A percentile compares a stretch with the other conserved stretches of the same genome.
Conservation (phyloP, 495 filamentous ascomycete genomes). For the Penicillium steckii region DNA sequence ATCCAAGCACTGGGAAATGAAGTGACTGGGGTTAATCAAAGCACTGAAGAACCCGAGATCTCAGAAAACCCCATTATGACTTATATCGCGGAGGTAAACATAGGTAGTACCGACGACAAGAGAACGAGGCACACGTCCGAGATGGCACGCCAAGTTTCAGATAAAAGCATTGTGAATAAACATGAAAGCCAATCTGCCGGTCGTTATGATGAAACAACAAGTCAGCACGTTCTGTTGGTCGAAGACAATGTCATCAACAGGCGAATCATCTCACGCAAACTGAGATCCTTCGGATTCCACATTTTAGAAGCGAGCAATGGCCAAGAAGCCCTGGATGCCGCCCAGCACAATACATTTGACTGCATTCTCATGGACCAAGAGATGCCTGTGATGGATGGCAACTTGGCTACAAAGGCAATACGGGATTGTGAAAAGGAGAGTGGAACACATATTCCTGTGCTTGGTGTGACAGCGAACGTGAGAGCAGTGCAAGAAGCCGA, state of each 20-base stretch:
- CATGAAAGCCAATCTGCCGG: too few relatives aligned
- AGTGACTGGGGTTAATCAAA: too few relatives aligned
- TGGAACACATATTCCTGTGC: conserved; percentile 62
- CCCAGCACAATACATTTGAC: conserved; percentile 31
- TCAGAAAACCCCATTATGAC: too few relatives aligned
- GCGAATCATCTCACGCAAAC: conserved; percentile 62
- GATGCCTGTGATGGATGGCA: conserved; percentile 83
- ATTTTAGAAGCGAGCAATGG: conserved; percentile 74
- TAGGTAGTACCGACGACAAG: too few relatives aligned
- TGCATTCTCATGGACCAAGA: conserved; percentile 82
- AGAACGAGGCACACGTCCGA: too few relatives aligned
- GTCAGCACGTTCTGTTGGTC: conserved; percentile 61
- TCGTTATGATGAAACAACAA: too few relatives aligned
- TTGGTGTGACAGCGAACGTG: conserved; percentile 78
- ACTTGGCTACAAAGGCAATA: conserved; percentile 65
- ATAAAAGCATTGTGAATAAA: background rate
- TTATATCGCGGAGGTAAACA: too few relatives aligned
- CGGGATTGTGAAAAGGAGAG: conserved; percentile 54
- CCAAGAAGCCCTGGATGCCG: conserved; percentile 63
- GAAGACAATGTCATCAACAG: conserved; percentile 84
- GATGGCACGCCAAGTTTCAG: background rate
- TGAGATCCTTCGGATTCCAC: conserved; percentile 60
- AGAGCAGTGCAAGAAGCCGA: conserved; percentile 63
- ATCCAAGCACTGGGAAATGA: too few relatives aligned
- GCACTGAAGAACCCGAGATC: too few relatives aligned